A percentile compares a stretch with the other conserved stretches of the same genome.
These are phyloP conservation scores for Oryza meridionalis DNA, from an alignment of 176 grass and related monocot species.

Conservation along the genomic window DNA sequence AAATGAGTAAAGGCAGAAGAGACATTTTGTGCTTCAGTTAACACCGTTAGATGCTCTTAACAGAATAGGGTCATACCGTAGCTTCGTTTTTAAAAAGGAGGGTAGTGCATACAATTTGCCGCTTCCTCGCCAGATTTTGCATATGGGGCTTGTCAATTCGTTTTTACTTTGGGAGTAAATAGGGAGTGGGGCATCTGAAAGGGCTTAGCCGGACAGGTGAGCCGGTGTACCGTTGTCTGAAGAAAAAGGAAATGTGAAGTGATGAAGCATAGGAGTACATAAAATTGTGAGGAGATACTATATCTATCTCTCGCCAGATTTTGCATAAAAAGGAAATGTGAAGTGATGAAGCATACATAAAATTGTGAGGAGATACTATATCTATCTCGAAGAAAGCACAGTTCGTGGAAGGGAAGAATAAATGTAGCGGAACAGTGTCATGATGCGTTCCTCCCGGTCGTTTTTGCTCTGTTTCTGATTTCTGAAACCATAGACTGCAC, in stretches of 20 bases:
- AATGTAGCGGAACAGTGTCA: conserved; percentile 40
- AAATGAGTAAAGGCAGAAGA: no score
- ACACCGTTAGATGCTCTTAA: no score
- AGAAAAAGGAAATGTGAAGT: neutral
- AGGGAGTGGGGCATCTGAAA: no score
- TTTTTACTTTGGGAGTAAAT: no score
- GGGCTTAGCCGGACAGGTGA: no score
- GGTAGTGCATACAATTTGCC: no score
- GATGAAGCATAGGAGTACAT: conserved; percentile 7
- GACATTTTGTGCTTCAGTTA: no score
- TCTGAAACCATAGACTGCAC: conserved; percentile 46
- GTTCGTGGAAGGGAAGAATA: conserved; percentile 28
- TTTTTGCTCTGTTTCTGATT: conserved; percentile 19
- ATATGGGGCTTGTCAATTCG: neutral
- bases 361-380: neutral
- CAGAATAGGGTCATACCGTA: no score
- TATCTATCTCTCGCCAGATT: neutral
- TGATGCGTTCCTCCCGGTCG: conserved; percentile 36
- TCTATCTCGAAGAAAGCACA: neutral
- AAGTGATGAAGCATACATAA: neutral
- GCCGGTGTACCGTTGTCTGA: conserved; percentile 2
- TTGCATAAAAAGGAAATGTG: neutral
- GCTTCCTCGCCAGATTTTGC: neutral
- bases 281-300: no score
- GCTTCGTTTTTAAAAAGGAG: no score